A percentile compares a stretch with the other conserved stretches of the same genome.
Evolutionary conservation across 1,139 yeast species (phyloP).

Genomic region (Saccharomyces hybrid): DNA sequence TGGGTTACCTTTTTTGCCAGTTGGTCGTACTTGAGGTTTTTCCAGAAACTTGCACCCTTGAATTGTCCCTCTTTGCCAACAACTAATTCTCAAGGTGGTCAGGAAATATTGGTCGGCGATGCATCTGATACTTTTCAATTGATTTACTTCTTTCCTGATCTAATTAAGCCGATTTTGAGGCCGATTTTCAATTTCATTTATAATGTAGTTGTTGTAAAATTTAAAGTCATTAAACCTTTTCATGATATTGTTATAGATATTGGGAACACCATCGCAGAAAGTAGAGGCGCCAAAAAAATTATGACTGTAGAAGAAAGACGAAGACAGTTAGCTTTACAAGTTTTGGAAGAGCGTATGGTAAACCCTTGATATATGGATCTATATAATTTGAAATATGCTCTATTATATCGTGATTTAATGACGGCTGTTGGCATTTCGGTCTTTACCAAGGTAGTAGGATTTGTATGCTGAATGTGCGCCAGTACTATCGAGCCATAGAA

Average conservation of each 20-base stretch:
- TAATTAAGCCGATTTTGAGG: constrained; percentile 45
- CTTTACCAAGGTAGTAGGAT: neutral
- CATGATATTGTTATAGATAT: constrained; percentile 64
- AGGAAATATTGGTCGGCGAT: constrained; percentile 46
- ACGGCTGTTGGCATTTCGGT: neutral
- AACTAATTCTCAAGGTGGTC: constrained; percentile 13
- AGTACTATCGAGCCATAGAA: neutral
- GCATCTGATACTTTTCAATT: constrained; percentile 85
- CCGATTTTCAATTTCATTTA: constrained; percentile 49
- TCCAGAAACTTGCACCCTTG: constrained; percentile 34
- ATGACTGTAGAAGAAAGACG: constrained; percentile 58
- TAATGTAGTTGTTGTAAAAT: constrained; percentile 42
- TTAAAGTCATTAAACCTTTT: constrained; percentile 58
- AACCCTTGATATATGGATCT: neutral
- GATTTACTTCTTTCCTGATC: constrained; percentile 70
- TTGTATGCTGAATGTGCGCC: neutral
- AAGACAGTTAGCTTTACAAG: constrained; percentile 77
- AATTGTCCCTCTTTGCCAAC: constrained; percentile 23
- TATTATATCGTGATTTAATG: neutral
- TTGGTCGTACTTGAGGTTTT: constrained; percentile 72
- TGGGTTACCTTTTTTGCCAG: constrained; percentile 60
- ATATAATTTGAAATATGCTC: neutral
- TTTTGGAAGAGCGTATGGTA: constrained; percentile 62
- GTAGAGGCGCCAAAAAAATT: constrained; percentile 38
- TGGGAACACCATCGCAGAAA: constrained; percentile 56